Base-by-base conservation (phyloP, 108 stramenopile species). In the Epipyxis sp. region DNA sequence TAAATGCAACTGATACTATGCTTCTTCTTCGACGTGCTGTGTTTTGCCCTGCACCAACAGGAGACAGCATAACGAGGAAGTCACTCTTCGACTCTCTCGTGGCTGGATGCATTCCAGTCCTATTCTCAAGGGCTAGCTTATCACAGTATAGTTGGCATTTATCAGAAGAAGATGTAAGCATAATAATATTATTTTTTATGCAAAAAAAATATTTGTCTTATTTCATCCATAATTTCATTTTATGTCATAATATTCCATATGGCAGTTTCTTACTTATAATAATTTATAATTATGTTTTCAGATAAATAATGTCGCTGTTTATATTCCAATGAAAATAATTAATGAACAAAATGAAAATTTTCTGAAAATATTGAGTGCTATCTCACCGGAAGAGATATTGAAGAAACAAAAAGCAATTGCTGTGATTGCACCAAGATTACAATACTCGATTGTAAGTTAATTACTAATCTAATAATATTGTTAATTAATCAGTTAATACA, bases 11-110 rank as follows among this genome's bases (percentile, higher is more conserved):
- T 6, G 3, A 3, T 42, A 13, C 16, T 10, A 34, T 74, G 71
- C 34, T 74, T 6, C 35, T 74, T 10, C 43, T 54, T 74, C 50
- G 44, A 10, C 71, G 34, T 13, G 50, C 46, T 35, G 6, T 3
- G 6, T 74, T 54, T 74, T 74, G 71, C 34, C 71, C 50, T 42
- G 71, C 71, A 43, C 71, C 71, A 74, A 3, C 71, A 54, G 71
- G 71, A 27, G 71, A 74, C 25, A 74, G 71, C 43, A 46, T 74
- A 13, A 74, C 71, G 10, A 39, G 71, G 27, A 74, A 74, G 34
- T 54, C 46, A 43, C 40, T 74, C 34, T 74, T 74, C 34, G 71
- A 74, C 34, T 3, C 46, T 27, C 43, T 54, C 3, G 13, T 74
- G 6, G 50, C 71, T 27, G 71, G 71, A 13, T 74, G 71, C 34